phyloP scores from a whole-genome alignment of 495 filamentous ascomycete genomes.

The Recurvomyces mirabilis region DNA sequence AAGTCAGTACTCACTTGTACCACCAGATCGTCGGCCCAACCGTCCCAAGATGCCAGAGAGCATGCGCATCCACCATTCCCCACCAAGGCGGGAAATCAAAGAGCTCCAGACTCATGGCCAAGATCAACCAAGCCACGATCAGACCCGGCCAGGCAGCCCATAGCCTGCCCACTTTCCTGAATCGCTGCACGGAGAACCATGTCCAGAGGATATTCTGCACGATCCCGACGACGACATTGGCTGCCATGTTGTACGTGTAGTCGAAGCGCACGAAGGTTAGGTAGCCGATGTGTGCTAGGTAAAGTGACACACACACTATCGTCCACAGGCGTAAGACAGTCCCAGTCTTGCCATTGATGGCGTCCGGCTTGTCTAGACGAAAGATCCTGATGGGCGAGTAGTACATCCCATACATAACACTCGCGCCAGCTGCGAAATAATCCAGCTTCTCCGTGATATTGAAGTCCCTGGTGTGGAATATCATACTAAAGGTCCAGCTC shows the following conservation, averaged over 20 bases:
- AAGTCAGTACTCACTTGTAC: constrained; percentile 67
- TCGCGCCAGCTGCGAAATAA: constrained; percentile 89
- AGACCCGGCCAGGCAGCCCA: constrained; percentile 91
- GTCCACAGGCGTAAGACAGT: constrained; percentile 65
- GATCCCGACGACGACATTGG: constrained; percentile 74
- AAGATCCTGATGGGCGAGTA: constrained; percentile 71
- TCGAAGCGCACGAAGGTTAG: constrained; percentile 80
- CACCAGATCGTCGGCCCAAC: constrained; percentile 81
- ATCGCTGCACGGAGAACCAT: constrained; percentile 65
- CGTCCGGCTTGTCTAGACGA: constrained; percentile 57
- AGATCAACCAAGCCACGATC: constrained; percentile 81
- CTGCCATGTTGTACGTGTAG: constrained; percentile 95
- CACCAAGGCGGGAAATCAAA: constrained; percentile 83
- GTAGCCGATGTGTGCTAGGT: constrained; percentile 69
- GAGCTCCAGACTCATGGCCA: constrained; percentile 91
- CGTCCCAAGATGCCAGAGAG: constrained; percentile 89
- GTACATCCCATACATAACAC: constrained; percentile 82
- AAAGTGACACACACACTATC: constrained; percentile 54
- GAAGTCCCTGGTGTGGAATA: constrained; percentile 90
- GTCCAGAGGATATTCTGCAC: constrained; percentile 79
- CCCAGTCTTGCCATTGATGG: constrained; percentile 34
- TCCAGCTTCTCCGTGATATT: constrained; percentile 79
- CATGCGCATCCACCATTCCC: constrained; percentile 84
- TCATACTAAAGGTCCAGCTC: constrained; percentile 75
- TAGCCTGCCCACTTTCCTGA: constrained; percentile 50